These are phyloP conservation scores for Sindora glabra DNA, from an alignment of 306 rosid species.

Conservation along the genomic window DNA sequence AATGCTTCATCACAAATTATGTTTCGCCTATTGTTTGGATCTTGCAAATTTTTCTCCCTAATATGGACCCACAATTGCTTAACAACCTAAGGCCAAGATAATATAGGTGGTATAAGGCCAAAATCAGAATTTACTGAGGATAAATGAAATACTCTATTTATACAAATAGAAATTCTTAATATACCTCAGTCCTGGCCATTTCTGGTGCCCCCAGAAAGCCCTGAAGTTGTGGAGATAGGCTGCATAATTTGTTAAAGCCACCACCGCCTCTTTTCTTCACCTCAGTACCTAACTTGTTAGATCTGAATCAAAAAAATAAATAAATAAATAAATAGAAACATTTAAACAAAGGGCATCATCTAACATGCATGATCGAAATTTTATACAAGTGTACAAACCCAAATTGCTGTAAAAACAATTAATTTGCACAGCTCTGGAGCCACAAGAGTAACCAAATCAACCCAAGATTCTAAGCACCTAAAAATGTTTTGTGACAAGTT, in stretches of 20 bases:
- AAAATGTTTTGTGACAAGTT: too few species aligned
- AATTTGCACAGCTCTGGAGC: too few species aligned
- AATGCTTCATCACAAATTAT: conserved; percentile 59
- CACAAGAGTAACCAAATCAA: too few species aligned
- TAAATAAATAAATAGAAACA: conserved; percentile 16
- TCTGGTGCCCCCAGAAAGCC: conserved; percentile 54
- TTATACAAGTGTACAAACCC: neutral
- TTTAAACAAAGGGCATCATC: conserved; percentile 4
- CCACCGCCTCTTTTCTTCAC: conserved; percentile 64
- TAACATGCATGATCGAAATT: neutral
- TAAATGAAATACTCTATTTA: conserved; percentile 1
- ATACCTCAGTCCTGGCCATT: conserved; percentile 79
- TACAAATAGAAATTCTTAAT: conserved; percentile 15
- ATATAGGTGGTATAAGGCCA: conserved; percentile 9
- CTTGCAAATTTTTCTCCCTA: conserved; percentile 65
- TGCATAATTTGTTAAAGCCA: conserved; percentile 58
- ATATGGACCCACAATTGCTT: conserved; percentile 66
- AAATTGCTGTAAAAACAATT: too few species aligned
- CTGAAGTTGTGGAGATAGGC: conserved; percentile 70
- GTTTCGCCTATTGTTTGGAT: conserved; percentile 44
- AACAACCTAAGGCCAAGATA: conserved; percentile 49
- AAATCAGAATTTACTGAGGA: conserved; percentile 1
- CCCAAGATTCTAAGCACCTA: too few species aligned
- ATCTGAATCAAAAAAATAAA: conserved; percentile 36
- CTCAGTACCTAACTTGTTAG: conserved; percentile 38